Percentiles rank a stretch among this genome's conserved stretches.
Conservation (phyloP, 2,329 filamentous ascomycete genomes). For the Venturia aucupariae region DNA sequence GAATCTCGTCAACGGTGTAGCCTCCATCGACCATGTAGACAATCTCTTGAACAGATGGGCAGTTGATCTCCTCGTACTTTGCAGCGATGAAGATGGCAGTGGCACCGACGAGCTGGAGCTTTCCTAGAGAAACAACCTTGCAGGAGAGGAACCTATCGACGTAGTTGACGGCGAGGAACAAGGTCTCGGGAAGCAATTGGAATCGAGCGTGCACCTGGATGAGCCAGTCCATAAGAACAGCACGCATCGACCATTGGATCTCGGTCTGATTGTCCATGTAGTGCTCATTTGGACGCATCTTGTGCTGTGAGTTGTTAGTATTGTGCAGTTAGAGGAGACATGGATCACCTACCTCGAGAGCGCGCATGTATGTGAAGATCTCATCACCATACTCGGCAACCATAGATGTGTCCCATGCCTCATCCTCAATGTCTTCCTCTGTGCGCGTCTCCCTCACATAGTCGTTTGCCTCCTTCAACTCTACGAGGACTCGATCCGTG, state of each 20-base stretch:
- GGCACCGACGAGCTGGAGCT: conserved; percentile 90
- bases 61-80: conserved; percentile 99
- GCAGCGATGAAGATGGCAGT: conserved; percentile 93
- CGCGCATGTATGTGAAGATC: conserved; percentile 85
- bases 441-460: conserved; percentile 59
- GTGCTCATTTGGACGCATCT: conserved; percentile 77
- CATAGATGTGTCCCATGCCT: conserved; percentile 92
- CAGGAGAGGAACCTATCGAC: conserved; percentile 91
- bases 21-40: conserved; percentile 96
- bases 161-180: conserved; percentile 93
- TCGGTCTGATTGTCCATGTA: conserved; percentile 98
- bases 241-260: conserved; percentile 98
- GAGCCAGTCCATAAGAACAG: conserved; percentile 95
- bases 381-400: conserved; percentile 94
- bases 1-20: conserved; percentile 81
- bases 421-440: conserved; percentile 73
- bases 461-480: conserved; percentile 59
- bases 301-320: conserved; percentile 38
- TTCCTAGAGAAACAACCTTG: conserved; percentile 91
- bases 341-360: conserved; percentile 60
- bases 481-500: conserved; percentile 58
- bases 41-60: conserved; percentile 88
- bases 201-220: conserved; percentile 94
- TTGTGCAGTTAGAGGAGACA: too few species aligned
- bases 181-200: conserved; percentile 79